Evolutionary conservation across 129 eudicot genomes (phyloP), one percentile per base, ranked within the genome.

Genomic region (Flaveria trinervia): DNA sequence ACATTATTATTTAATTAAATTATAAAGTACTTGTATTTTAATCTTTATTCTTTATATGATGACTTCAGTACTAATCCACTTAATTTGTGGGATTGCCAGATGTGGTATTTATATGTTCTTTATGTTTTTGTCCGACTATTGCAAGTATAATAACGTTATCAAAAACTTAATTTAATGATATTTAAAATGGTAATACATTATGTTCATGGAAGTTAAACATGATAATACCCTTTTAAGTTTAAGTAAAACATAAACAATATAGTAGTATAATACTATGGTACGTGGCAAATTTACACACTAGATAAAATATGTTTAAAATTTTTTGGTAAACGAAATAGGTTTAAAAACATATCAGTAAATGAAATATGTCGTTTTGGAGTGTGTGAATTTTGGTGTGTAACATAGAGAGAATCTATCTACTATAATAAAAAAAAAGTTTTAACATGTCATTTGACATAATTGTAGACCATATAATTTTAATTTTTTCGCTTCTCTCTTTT

Each of bases 51-150:
- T 65, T 61, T 61, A 61, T 20, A 18, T 74, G 84, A 74, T 57
- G 84, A 80, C 80, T 74, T 80, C 70, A 80, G 71, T 80, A 74
- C 68, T 68, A 74, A 80, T 80, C 84, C 75, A 74, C 69, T 45
- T 25, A 80, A 80, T 73, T 79, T 57, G 50, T 12, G 75, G 79
- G 64, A 66, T 54, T 66, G 75, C 74, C 83, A 73, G 79, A 44
- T 73, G 62, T 59, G 52, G 55, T 71, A 46, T 66, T 55, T 60
- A 26, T 57, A 17, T 41, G 65, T 20, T 20, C 15, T 44, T 54
- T 41, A 15, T n/a, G 33, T 44, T 75, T 20, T 45, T 28, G 62
- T 9, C 26, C 51, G 15, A 16, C 33, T 30, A 33, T 9, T 41
- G 11, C 25, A 74, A 23, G 54, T 52, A 52, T n/a, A 52, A 52